Evolutionary conservation across 116 monocot genomes (phyloP).

Genomic region (Iris pallida): DNA sequence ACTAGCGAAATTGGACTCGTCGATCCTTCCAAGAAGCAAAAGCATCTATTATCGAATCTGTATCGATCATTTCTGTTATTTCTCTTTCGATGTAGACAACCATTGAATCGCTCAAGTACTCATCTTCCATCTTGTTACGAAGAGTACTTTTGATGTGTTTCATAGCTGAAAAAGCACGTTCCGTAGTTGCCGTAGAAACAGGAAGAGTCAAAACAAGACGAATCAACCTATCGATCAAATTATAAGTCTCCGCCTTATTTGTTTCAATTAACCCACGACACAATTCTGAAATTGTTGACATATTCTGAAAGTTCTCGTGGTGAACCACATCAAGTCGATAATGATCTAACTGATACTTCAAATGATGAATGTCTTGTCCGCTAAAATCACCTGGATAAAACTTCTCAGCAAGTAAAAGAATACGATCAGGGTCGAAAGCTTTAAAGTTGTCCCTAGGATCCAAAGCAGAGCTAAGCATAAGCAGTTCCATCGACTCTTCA

Average conservation of each 20-base stretch:
- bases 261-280: not conserved
- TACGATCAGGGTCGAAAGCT: not conserved
- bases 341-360: not conserved
- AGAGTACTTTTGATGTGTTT: not conserved
- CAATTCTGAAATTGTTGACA: not conserved
- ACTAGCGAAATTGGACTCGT: not conserved
- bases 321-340: not conserved
- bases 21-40: not conserved
- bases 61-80: not conserved
- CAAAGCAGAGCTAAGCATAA: not conserved
- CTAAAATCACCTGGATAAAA: not conserved
- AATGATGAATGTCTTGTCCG: not conserved
- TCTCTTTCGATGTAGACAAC: not conserved
- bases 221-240: not conserved
- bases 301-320: not conserved
- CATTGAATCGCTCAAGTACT: not conserved
- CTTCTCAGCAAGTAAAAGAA: not conserved
- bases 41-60: not conserved
- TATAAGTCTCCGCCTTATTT: not conserved
- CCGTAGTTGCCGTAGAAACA: slow-evolving; percentile 2
- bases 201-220: slow-evolving; percentile 1
- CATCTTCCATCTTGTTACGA: not conserved
- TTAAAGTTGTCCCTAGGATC: not conserved
- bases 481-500: not conserved
- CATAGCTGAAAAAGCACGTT: not conserved